Evolutionary conservation across 768 basidiomycete genomes (phyloP).

Genomic region (Kondoa malvinella): DNA sequence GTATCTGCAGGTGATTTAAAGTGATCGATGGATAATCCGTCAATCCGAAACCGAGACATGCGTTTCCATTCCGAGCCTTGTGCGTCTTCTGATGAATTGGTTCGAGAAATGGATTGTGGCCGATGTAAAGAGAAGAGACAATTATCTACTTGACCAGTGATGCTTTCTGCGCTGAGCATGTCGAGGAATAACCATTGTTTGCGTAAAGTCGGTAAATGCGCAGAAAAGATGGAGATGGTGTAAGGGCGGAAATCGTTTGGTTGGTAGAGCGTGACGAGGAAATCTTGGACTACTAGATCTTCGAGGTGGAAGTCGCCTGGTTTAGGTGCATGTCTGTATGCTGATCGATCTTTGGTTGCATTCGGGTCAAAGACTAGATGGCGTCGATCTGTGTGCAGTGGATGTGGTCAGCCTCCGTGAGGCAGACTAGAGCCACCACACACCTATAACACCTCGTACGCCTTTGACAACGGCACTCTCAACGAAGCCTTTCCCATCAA

Average conservation of each 20-base stretch:
- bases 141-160: constrained; percentile 95
- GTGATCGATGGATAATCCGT: constrained; percentile 92
- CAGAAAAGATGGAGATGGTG: constrained; percentile 81
- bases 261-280: constrained; percentile 85
- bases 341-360: constrained; percentile 58
- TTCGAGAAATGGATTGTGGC: constrained; percentile 86
- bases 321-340: constrained; percentile 54
- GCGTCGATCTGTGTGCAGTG: constrained; percentile 69
- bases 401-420: background rate
- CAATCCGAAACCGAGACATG: constrained; percentile 91
- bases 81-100: constrained; percentile 53
- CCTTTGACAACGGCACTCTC: constrained; percentile 83
- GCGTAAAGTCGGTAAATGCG: constrained; percentile 61
- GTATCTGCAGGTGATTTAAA: constrained; percentile 60
- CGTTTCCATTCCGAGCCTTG: constrained; percentile 58
- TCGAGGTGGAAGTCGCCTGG: constrained; percentile 86
- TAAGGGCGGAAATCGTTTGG: constrained; percentile 82
- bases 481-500: constrained; percentile 85
- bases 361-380: constrained; percentile 67
- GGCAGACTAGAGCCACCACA: constrained; percentile 22
- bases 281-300: constrained; percentile 73
- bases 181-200: constrained; percentile 96
- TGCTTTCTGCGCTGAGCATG: constrained; percentile 77
- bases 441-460: constrained; percentile 80
- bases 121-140: constrained; percentile 90